These are phyloP conservation scores for Mallotus repandus DNA, from an alignment of 441 rosid genomes.

Conservation along the genomic window DNA sequence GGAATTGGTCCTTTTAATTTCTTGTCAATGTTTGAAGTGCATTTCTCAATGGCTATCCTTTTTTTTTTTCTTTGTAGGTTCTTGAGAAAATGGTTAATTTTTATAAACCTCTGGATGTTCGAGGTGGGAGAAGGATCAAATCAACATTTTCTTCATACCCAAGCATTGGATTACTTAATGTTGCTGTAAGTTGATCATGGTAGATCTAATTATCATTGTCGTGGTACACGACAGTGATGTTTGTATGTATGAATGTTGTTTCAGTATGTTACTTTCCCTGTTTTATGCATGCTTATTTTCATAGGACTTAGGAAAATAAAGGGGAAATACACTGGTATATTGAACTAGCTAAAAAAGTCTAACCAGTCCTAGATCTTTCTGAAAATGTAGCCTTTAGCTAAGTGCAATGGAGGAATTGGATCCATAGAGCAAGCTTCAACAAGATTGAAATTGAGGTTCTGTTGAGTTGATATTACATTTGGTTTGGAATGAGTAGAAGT, in stretches of 20 bases:
- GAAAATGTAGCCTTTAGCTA: not conserved
- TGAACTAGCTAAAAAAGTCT: not conserved
- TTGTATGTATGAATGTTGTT: not conserved
- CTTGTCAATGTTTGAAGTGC: slow-evolving; percentile 5
- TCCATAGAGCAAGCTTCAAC: not conserved
- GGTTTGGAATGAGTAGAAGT: not conserved
- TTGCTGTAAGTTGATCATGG: slow-evolving; percentile 69
- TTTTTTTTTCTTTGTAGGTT: slow-evolving; percentile 40
- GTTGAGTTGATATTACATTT: not conserved
- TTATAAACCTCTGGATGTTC: slow-evolving; percentile 42
- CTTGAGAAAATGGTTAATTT: slow-evolving; percentile 67
- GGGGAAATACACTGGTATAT: not conserved
- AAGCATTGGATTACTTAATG: slow-evolving; percentile 72
- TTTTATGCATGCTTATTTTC: not conserved
- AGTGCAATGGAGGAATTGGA: not conserved
- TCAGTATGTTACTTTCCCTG: not conserved
- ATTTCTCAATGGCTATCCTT: slow-evolving; percentile 11
- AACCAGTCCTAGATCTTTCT: not conserved
- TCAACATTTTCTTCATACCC: slow-evolving; percentile 54
- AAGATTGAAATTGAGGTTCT: not conserved
- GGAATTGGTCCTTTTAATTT: not conserved
- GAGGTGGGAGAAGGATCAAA: slow-evolving; percentile 40
- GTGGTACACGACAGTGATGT: not conserved
- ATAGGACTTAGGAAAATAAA: not conserved
- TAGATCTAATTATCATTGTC: not conserved